Evolutionary conservation across 371 early-diverging fungal genomes (phyloP), one percentile per base, ranked within the genome.

Genomic region (Zychaea mexicana): DNA sequence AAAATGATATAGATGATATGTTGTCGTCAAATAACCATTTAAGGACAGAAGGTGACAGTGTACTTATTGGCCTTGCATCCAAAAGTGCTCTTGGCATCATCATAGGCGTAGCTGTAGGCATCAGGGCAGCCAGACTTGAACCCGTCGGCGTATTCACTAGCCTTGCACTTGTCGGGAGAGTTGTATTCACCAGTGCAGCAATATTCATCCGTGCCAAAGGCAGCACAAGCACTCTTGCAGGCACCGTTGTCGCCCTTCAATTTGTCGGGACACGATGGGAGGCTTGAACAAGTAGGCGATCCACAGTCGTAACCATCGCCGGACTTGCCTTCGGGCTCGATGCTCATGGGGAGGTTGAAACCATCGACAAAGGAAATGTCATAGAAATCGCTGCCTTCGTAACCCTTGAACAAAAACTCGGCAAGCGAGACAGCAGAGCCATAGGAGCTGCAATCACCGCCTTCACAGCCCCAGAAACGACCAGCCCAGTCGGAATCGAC

Each of bases 51-150:
- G 2, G 63, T 64, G 28, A 75, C 67, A 27, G 66, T 65, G 61
- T 76, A 76, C 24, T 31, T 42, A 2, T 68, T 55, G 13, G 62
- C 53, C 6, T 52, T 26, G 66, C 74, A 76, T 12, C 63, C 57
- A 57, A 60, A 73, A 13, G 71, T 73, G 26, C 60, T 62, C 22
- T 62, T 64, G 21, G 57, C 33, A 56, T 78, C 78, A 47, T 78
- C 78, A 57, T 70, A 74, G 47, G 72, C 69, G 60, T 69, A 78
- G 6, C 67, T 70, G 57, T 78, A 78, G 12, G 75, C 75, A 61
- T 72, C 68, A 4, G 72, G 69, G 55, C 70, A 72, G 10, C 36
- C 58, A n/a, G 19, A 32, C 62, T 69, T 69, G 36, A 69, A 36
- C 5, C 36, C 31, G 12, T 58, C 36, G 27, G 65, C 61, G 22